phyloP scores from a whole-genome alignment of 129 eudicot species.

The Chrysanthemum lavandulifolium region DNA sequence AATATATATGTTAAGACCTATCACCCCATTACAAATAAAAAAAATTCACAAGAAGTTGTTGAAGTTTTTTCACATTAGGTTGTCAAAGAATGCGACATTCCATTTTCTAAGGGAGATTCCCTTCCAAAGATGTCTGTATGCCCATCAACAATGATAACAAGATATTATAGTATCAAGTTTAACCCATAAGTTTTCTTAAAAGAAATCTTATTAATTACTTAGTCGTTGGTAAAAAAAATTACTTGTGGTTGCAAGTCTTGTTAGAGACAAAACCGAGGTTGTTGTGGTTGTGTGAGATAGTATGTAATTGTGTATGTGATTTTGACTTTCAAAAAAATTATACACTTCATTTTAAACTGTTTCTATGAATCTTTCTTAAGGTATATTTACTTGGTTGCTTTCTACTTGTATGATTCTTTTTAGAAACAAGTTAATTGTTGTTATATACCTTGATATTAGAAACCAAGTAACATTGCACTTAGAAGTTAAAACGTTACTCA shows the following conservation, averaged over 20 bases:
- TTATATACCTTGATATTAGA: no score
- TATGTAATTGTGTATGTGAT: not conserved
- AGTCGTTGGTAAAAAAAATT: not conserved
- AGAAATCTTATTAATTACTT: no score
- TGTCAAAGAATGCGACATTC: not conserved
- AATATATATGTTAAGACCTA: no score
- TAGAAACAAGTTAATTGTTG: no score
- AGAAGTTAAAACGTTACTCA: no score
- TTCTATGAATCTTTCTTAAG: not conserved
- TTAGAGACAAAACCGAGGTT: no score
- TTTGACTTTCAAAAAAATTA: not conserved
- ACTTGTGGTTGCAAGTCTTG: no score
- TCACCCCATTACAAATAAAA: not conserved
- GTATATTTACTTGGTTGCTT: not conserved
- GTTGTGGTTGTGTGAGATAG: no score
- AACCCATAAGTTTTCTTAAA: no score
- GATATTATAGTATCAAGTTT: not conserved
- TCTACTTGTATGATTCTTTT: not conserved
- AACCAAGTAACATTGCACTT: no score
- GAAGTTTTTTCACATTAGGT: not conserved
- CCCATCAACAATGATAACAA: not conserved
- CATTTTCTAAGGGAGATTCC: conserved; percentile 5
- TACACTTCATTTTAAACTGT: not conserved
- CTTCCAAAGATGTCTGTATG: not conserved
- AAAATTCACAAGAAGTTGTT: not conserved